Evolutionary conservation across 306 rosid species (phyloP).

Genomic region (Lithocarpus polystachyus): DNA sequence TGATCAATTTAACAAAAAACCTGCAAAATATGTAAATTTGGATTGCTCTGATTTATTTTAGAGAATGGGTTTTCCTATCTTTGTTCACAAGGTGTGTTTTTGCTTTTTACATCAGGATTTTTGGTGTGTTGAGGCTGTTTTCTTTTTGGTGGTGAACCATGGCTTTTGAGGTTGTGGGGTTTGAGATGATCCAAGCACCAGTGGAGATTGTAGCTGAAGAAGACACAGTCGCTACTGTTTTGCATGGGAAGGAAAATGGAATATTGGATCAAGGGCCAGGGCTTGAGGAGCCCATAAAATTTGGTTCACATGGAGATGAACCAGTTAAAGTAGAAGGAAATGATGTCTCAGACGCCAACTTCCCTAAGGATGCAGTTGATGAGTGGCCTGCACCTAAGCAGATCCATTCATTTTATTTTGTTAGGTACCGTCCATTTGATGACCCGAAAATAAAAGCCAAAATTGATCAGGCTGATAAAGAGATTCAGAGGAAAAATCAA

Average conservation of each 20-base stretch:
- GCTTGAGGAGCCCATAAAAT: conserved; percentile 55
- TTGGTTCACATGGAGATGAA: conserved; percentile 89
- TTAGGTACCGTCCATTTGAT: conserved; percentile 60
- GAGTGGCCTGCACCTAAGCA: conserved; percentile 99
- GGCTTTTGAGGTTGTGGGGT: conserved; percentile 78
- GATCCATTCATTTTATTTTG: conserved; percentile 63
- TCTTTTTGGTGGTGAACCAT: conserved; percentile 44
- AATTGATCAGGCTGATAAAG: conserved; percentile 61
- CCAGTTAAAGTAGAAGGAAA: conserved; percentile 50
- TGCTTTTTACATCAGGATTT: conserved; percentile 36
- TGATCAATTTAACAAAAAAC: neutral
- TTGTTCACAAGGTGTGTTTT: neutral
- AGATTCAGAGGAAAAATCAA: conserved; percentile 66
- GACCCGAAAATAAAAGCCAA: conserved; percentile 75
- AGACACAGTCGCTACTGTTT: conserved; percentile 48
- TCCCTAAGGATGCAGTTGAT: conserved; percentile 68
- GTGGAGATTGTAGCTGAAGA: conserved; percentile 41
- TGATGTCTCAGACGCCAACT: conserved; percentile 38
- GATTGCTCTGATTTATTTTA: neutral
- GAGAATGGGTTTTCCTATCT: neutral
- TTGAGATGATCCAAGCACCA: conserved; percentile 82
- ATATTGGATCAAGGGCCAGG: conserved; percentile 44
- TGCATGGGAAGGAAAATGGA: conserved; percentile 57
- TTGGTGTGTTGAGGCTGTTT: conserved; percentile 35
- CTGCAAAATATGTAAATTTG: neutral